These are phyloP conservation scores for Pyrenophora seminiperda DNA, from an alignment of 2,329 filamentous ascomycete species.

Conservation along the genomic window DNA sequence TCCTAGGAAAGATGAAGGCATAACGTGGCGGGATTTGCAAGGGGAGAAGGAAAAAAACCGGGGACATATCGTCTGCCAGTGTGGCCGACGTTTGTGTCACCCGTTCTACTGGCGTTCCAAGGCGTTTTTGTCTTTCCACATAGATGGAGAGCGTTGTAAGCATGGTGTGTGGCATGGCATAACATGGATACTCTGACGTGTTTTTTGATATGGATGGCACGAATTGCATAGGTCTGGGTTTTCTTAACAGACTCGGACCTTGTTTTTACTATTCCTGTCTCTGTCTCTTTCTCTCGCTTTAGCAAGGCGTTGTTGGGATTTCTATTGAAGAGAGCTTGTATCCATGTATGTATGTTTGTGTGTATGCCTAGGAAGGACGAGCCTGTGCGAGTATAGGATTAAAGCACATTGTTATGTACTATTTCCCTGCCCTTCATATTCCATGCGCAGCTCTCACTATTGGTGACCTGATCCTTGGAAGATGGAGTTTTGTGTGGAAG, in stretches of 20 bases:
- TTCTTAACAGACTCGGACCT: neutral
- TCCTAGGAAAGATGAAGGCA: conserved; percentile 87
- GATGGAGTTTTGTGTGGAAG: too few relatives aligned
- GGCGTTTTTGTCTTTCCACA: neutral
- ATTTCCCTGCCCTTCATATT: neutral
- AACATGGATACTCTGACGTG: neutral
- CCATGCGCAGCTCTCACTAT: neutral
- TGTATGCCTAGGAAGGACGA: conserved; percentile 4
- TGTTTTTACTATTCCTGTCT: too few relatives aligned
- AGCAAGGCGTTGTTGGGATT: conserved; percentile 4
- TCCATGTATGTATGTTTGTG: neutral
- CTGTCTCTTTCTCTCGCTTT: neutral
- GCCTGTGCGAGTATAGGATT: conserved; percentile 5
- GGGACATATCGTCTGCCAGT: too few relatives aligned
- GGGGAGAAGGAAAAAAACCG: neutral
- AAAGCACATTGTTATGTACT: neutral
- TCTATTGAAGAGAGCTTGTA: neutral
- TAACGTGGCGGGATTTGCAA: conserved; percentile 18
- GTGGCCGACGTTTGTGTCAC: too few relatives aligned
- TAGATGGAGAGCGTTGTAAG: neutral
- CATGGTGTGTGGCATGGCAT: neutral
- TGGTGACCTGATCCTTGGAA: too few relatives aligned
- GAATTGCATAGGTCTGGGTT: neutral
- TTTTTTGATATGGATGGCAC: neutral
- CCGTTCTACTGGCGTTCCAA: neutral